Conservation (phyloP, 1,139 yeast species). For the Arxiozyma bovina region DNA sequence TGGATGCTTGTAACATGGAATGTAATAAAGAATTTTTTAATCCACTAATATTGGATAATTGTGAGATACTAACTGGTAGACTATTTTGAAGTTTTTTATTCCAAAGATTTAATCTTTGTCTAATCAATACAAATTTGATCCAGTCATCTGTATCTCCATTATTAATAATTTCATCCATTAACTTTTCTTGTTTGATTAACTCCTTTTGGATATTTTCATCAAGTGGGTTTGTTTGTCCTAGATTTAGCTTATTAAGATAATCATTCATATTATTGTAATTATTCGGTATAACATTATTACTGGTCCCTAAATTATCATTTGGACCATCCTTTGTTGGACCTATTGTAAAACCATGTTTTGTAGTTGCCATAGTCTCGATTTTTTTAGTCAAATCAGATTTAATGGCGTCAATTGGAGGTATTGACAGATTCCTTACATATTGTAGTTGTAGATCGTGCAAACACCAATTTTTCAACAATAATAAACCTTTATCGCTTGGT, state of each 20-base stretch:
- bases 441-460: slow-evolving; percentile 34
- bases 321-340: slow-evolving; percentile 1
- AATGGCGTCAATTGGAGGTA: slow-evolving; percentile 29
- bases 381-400: slow-evolving; percentile 1
- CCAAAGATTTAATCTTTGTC: slow-evolving; percentile 21
- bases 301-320: slow-evolving; percentile 1
- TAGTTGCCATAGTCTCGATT: not conserved
- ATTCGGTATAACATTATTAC: slow-evolving; percentile 3
- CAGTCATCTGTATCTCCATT: slow-evolving; percentile 29
- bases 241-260: slow-evolving; percentile 25
- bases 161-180: slow-evolving; percentile 26
- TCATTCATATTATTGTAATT: slow-evolving; percentile 25
- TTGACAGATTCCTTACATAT: slow-evolving; percentile 34
- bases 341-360: slow-evolving; percentile 2
- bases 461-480: slow-evolving; percentile 43
- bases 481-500: slow-evolving; percentile 36
- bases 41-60: slow-evolving; percentile 25
- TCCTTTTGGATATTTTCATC: slow-evolving; percentile 10
- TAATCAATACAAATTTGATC: slow-evolving; percentile 22
- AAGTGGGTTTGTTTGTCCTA: not conserved
- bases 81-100: slow-evolving; percentile 5
- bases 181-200: slow-evolving; percentile 15
- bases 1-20: not conserved
- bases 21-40: slow-evolving; percentile 20
- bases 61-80: slow-evolving; percentile 1